Percentiles rank a stretch among this genome's conserved stretches.
Conservation (phyloP, 2,329 filamentous ascomycete genomes). For the Pseudovirgaria hyperparasitica region DNA sequence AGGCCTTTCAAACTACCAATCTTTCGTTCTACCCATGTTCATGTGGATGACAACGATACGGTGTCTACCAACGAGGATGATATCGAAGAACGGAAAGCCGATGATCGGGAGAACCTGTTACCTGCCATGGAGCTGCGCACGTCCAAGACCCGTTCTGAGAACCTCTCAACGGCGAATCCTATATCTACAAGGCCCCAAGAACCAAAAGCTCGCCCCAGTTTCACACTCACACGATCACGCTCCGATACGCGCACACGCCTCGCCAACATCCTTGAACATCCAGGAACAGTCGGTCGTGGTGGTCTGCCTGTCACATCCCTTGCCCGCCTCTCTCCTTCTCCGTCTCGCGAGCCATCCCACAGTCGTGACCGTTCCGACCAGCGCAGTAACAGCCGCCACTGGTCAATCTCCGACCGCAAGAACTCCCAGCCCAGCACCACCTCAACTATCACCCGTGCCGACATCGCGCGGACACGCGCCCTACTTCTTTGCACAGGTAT, state of each 20-base stretch:
- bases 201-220: constrained; percentile 4
- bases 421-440: constrained; percentile 16
- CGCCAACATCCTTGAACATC: constrained; percentile 17
- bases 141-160: constrained; percentile 27
- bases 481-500: constrained; percentile 76
- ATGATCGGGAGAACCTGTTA: constrained; percentile 18
- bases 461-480: constrained; percentile 66
- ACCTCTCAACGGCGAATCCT: constrained; percentile 19
- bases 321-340: constrained; percentile 7
- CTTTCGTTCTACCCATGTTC: constrained; percentile 14
- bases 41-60: too few relatives aligned
- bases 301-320: constrained; percentile 19
- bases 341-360: constrained; percentile 1
- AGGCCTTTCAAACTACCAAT: too few relatives aligned
- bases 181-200: constrained; percentile 6
- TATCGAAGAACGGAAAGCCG: constrained; percentile 22
- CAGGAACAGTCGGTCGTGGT: constrained; percentile 16
- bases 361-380: constrained; percentile 9
- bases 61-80: constrained; percentile 15
- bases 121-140: too few relatives aligned
- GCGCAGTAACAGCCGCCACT: constrained; percentile 28
- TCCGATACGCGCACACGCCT: constrained; percentile 15
- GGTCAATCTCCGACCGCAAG: constrained; percentile 46
- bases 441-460: constrained; percentile 37
- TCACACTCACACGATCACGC: constrained; percentile 13